Evolutionary conservation across 345 rosid genomes (phyloP).

Genomic region (Trapa incisa): DNA sequence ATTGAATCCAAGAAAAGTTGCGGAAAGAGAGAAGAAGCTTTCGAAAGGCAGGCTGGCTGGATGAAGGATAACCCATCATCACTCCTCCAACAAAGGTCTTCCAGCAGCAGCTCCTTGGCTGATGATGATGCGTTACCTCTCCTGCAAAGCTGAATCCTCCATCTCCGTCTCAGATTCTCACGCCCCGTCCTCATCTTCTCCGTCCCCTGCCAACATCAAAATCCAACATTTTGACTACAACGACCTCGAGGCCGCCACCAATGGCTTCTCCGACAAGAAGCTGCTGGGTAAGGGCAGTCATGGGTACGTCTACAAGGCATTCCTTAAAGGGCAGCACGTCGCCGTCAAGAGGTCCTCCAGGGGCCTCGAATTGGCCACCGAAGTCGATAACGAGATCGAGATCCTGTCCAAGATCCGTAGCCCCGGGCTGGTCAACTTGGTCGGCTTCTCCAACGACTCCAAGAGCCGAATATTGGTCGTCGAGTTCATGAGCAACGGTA

Average conservation of each 20-base stretch:
- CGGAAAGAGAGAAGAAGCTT: background rate
- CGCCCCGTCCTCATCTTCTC: background rate
- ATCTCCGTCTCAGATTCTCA: conserved; percentile 17
- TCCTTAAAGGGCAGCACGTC: conserved; percentile 69
- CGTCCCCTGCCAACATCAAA: conserved; percentile 36
- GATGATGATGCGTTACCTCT: conserved; percentile 62
- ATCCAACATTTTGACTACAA: conserved; percentile 71
- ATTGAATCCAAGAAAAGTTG: conserved; percentile 3
- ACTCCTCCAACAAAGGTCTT: background rate
- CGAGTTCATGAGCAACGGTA: conserved; percentile 92
- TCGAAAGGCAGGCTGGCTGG: no score
- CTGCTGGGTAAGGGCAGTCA: conserved; percentile 26
- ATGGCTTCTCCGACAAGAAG: conserved; percentile 51
- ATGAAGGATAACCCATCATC: background rate
- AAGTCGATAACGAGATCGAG: conserved; percentile 91
- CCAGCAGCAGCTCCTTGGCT: background rate
- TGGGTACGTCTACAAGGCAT: conserved; percentile 88
- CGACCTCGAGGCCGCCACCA: conserved; percentile 88
- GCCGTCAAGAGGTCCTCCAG: conserved; percentile 78
- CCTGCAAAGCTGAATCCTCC: conserved; percentile 62
- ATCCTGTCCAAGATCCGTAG: conserved; percentile 78
- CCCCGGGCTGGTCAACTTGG: conserved; percentile 80
- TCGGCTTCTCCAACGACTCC: conserved; percentile 69
- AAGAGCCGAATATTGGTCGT: conserved; percentile 73
- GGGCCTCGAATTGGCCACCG: conserved; percentile 47